Conservation (phyloP, 2,329 filamentous ascomycete genomes). For the Venturia asperata region DNA sequence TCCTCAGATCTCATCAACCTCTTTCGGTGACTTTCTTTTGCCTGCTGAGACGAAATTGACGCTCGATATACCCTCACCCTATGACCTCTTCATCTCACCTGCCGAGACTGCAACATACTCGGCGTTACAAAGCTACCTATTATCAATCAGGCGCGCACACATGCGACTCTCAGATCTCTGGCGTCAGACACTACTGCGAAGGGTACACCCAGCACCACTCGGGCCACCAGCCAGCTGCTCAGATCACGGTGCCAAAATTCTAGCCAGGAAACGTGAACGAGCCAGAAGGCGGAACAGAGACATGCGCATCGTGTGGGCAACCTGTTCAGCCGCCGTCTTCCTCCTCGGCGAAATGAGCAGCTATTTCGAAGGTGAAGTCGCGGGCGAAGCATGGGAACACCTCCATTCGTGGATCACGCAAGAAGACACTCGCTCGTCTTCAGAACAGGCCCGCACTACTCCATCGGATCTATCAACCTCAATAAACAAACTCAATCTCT, state of each 20-base stretch:
- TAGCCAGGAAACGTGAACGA: conserved; percentile 56
- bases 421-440: neutral
- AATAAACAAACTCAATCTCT: conserved; percentile 1
- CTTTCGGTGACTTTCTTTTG: conserved; percentile 76
- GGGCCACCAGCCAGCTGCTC: conserved; percentile 57
- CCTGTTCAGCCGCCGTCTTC: conserved; percentile 78
- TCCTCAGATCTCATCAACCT: conserved; percentile 40
- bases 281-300: conserved; percentile 55
- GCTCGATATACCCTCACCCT: conserved; percentile 65
- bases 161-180: conserved; percentile 78
- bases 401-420: conserved; percentile 60
- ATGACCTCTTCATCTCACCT: conserved; percentile 78
- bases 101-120: conserved; percentile 75
- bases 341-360: conserved; percentile 80
- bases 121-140: conserved; percentile 76
- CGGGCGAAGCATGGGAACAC: conserved; percentile 71
- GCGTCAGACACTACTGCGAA: conserved; percentile 72
- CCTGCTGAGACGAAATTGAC: conserved; percentile 65
- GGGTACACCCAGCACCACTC: conserved; percentile 67
- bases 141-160: conserved; percentile 79
- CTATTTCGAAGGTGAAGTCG: conserved; percentile 85
- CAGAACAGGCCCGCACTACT: neutral
- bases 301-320: conserved; percentile 84
- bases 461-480: neutral
- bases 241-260: conserved; percentile 51